A percentile compares a stretch with the other conserved stretches of the same genome.
phyloP scores from a whole-genome alignment of 2,329 filamentous ascomycete species.

The Botrytis sinoallii region DNA sequence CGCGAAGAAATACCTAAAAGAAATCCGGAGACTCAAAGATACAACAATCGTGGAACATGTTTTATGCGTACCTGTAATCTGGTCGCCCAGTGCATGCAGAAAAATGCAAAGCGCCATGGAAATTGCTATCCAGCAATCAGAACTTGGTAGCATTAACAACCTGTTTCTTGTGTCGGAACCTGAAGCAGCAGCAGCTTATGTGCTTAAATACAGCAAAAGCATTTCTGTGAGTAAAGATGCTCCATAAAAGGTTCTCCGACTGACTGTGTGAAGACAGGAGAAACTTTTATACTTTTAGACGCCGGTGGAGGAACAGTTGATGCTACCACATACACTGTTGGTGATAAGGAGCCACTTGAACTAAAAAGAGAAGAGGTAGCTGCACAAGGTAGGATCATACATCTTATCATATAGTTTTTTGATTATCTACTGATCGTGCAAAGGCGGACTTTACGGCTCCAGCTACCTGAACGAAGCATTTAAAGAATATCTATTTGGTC shows the following conservation, averaged over 20 bases:
- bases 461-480: conserved; percentile 26
- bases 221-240: conserved; percentile 5
- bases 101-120: conserved; percentile 26
- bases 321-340: conserved; percentile 31
- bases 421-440: background rate
- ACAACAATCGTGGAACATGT: conserved; percentile 21
- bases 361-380: conserved; percentile 27
- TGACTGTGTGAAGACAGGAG: conserved; percentile 20
- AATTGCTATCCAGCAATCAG: conserved; percentile 15
- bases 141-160: conserved; percentile 24
- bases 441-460: conserved; percentile 22
- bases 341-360: conserved; percentile 25
- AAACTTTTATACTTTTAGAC: conserved; percentile 31
- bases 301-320: conserved; percentile 36
- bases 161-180: conserved; percentile 33
- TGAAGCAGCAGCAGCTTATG: conserved; percentile 19
- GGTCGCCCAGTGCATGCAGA: conserved; percentile 22
- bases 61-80: conserved; percentile 23
- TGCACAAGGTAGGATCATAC: conserved; percentile 23
- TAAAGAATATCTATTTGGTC: conserved; percentile 12
- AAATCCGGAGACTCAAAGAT: background rate
- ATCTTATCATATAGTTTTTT: background rate
- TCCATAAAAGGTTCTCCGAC: background rate
- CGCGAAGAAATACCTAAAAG: conserved; percentile 16
- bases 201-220: conserved; percentile 15